Percentiles rank a stretch among this genome's conserved stretches.
These are phyloP conservation scores for Debaryomyces nepalensis DNA, from an alignment of 1,139 yeast species.

Conservation along the genomic window DNA sequence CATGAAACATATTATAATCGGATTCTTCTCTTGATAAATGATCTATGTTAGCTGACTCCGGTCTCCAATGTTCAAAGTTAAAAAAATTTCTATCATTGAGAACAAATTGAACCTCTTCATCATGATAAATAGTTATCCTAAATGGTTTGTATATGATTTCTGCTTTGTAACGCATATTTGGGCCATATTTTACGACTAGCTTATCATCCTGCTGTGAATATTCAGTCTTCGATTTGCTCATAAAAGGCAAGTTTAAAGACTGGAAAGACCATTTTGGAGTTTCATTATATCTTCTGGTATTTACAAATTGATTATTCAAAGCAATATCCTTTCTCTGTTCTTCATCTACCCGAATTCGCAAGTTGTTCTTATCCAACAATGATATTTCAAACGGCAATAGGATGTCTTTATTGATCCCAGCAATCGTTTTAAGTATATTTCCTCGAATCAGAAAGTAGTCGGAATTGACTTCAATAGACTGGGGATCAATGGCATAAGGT, in stretches of 20 bases:
- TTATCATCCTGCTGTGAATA: conserved; percentile 18
- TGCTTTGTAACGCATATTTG: conserved; percentile 36
- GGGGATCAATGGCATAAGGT: conserved; percentile 58
- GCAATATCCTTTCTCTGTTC: conserved; percentile 31
- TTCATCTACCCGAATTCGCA: conserved; percentile 72
- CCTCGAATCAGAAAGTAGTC: conserved; percentile 43
- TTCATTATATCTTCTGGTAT: conserved; percentile 58
- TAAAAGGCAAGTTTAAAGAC: conserved; percentile 19
- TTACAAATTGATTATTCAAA: conserved; percentile 23
- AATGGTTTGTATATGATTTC: conserved; percentile 56
- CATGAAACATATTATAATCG: conserved; percentile 60
- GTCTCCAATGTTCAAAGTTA: conserved; percentile 80
- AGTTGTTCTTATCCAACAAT: conserved; percentile 56
- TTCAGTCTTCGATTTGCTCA: conserved; percentile 3
- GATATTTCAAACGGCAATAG: conserved; percentile 61
- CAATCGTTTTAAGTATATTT: conserved; percentile 46
- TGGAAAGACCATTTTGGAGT: conserved; percentile 65
- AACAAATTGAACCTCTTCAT: conserved; percentile 52
- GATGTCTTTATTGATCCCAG: conserved; percentile 25
- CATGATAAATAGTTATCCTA: conserved; percentile 50
- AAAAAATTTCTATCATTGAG: conserved; percentile 72
- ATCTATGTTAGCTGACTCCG: conserved; percentile 34
- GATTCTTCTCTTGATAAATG: conserved; percentile 60
- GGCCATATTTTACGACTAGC: conserved; percentile 47
- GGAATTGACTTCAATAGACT: conserved; percentile 35